phyloP scores from a whole-genome alignment of 345 rosid species.

The Cochlearia excelsa region DNA sequence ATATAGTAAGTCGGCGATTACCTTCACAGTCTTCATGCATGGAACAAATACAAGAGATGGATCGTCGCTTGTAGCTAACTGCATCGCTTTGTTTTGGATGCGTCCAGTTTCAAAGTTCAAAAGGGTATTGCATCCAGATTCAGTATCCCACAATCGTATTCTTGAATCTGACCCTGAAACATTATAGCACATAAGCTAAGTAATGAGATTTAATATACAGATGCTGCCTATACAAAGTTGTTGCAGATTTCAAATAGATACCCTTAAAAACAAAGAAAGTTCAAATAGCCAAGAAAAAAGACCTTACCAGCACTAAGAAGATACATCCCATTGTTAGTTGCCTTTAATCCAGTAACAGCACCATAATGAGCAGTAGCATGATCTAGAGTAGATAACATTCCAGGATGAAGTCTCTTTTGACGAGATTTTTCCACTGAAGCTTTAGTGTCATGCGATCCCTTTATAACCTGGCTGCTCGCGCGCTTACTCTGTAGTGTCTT shows the following conservation, averaged over 20 bases:
- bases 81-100: conserved; percentile 68
- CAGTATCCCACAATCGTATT: conserved; percentile 86
- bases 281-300: conserved; percentile 7
- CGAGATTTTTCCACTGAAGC: conserved; percentile 49
- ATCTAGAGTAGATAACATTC: conserved; percentile 76
- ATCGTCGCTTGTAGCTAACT: conserved; percentile 62
- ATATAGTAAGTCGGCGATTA: conserved; percentile 27
- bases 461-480: conserved; percentile 52
- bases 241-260: not conserved
- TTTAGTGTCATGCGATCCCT: conserved; percentile 52
- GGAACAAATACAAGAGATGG: conserved; percentile 77
- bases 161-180: conserved; percentile 89
- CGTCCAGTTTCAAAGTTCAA: conserved; percentile 87
- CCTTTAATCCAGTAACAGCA: conserved; percentile 79
- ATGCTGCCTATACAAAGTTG: conserved; percentile 6
- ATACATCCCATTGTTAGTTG: conserved; percentile 86
- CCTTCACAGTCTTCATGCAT: conserved; percentile 80
- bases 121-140: conserved; percentile 89
- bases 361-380: conserved; percentile 95
- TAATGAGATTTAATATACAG: conserved; percentile 8
- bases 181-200: conserved; percentile 7
- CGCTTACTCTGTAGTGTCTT: conserved; percentile 44
- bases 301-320: conserved; percentile 88
- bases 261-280: conserved; percentile 5
- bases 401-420: conserved; percentile 77